Evolutionary conservation across 2,329 filamentous ascomycete species (phyloP).

Genomic region (Aspergillus novofumigatus): DNA sequence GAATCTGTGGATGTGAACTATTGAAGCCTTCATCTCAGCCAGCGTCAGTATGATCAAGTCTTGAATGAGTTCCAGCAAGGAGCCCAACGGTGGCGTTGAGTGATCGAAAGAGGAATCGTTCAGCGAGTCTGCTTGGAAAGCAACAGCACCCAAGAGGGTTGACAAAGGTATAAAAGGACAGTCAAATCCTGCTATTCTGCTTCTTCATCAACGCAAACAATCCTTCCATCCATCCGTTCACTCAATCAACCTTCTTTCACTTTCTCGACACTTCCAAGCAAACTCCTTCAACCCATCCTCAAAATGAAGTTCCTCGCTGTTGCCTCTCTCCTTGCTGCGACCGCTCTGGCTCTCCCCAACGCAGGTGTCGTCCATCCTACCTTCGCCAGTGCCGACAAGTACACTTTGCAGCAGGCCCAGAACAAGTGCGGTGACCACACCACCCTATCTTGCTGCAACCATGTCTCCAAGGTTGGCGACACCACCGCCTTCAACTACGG

Average conservation of each 20-base stretch:
- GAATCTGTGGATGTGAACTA: neutral
- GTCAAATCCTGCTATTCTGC: neutral
- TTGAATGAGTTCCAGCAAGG: neutral
- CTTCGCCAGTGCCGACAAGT: neutral
- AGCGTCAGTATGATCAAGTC: neutral
- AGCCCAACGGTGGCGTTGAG: neutral
- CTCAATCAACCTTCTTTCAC: neutral
- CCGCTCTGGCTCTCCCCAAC: constrained; percentile 7
- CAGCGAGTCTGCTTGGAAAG: neutral
- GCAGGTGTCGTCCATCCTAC: neutral
- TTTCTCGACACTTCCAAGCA: constrained; percentile 1
- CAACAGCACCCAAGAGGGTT: neutral
- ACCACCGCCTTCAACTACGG: neutral
- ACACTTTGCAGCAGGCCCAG: neutral
- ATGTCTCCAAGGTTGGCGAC: neutral
- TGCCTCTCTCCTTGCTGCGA: constrained; percentile 18
- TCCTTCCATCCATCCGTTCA: constrained; percentile 2
- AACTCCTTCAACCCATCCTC: constrained; percentile 4
- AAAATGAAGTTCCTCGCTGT: constrained; percentile 28
- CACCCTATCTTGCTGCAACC: constrained; percentile 7
- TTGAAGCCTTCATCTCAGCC: neutral
- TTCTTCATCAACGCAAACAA: constrained; percentile 7
- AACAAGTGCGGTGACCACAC: constrained; percentile 2
- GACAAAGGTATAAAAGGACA: constrained; percentile 15
- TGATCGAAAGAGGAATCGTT: neutral